Conservation (phyloP, 2,329 filamentous ascomycete species). For the Phaeosphaeria sp. region DNA sequence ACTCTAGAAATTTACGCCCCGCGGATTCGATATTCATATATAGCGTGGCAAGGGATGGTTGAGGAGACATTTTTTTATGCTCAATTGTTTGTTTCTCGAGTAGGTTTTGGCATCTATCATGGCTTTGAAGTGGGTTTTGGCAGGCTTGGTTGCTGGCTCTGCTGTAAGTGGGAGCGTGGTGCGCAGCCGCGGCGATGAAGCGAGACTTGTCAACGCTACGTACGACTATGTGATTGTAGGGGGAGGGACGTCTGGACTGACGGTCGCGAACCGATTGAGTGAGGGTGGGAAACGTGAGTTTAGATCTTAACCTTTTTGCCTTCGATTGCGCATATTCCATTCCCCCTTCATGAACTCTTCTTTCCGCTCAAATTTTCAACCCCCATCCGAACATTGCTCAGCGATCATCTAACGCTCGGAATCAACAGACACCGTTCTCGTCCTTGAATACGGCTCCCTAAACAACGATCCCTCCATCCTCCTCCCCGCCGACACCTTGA, state of each 20-base stretch:
- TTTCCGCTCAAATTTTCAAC: too few relatives aligned
- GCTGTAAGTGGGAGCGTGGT: neutral
- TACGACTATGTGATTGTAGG: slow-evolving; percentile 33
- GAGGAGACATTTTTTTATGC: too few relatives aligned
- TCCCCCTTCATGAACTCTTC: too few relatives aligned
- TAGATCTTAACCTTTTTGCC: neutral
- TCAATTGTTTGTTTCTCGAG: neutral
- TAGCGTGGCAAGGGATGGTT: too few relatives aligned
- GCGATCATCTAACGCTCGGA: neutral
- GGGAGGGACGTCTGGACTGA: slow-evolving; percentile 27
- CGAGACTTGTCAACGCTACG: slow-evolving; percentile 3
- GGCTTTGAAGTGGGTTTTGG: neutral
- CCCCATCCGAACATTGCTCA: too few relatives aligned
- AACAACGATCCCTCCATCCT: slow-evolving; percentile 10
- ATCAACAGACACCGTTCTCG: slow-evolving; percentile 15
- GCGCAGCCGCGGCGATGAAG: neutral
- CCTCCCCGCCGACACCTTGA: slow-evolving; percentile 10
- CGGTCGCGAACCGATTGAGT: slow-evolving; percentile 26
- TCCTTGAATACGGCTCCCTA: slow-evolving; percentile 19
- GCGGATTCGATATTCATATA: too few relatives aligned
- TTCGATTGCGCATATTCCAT: too few relatives aligned
- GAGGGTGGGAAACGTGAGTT: slow-evolving; percentile 15
- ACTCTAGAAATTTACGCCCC: too few relatives aligned
- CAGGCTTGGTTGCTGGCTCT: neutral
- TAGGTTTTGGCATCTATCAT: neutral